Conservation (phyloP, 768 basidiomycete species). For the Boletus reticuloceps region DNA sequence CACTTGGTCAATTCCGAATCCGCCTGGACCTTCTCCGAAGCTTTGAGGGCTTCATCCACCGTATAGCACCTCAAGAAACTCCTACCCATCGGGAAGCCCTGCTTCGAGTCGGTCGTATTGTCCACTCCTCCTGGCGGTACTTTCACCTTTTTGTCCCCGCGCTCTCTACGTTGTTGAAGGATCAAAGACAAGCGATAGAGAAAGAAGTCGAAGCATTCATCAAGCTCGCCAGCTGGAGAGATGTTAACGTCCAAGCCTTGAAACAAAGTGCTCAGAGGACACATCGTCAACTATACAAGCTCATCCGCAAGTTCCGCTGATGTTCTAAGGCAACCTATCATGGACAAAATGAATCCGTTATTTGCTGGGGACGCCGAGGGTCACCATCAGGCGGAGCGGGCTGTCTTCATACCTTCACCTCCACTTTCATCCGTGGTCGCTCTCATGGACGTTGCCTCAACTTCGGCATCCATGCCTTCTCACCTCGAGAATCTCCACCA, state of each 20-base stretch:
- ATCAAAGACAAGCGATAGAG: constrained; percentile 63
- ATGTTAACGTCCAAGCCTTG: constrained; percentile 91
- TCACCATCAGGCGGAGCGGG: constrained; percentile 9
- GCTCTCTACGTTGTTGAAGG: constrained; percentile 46
- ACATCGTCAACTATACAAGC: constrained; percentile 88
- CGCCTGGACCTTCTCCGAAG: constrained; percentile 67
- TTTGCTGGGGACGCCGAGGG: constrained; percentile 38
- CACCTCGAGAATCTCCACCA: constrained; percentile 48
- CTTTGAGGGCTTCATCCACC: constrained; percentile 54
- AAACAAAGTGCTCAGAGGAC: constrained; percentile 88
- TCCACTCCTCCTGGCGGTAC: constrained; percentile 59
- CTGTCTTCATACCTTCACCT: not conserved
- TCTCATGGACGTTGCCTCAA: not conserved
- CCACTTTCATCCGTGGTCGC: not conserved
- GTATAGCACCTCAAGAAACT: constrained; percentile 35
- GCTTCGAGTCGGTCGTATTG: constrained; percentile 50
- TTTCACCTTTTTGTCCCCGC: constrained; percentile 58
- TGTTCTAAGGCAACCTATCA: constrained; percentile 70
- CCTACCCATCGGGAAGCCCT: constrained; percentile 35
- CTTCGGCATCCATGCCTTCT: constrained; percentile 15
- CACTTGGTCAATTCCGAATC: constrained; percentile 79
- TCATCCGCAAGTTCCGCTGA: constrained; percentile 92
- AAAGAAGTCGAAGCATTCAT: constrained; percentile 82
- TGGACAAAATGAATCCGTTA: constrained; percentile 37
- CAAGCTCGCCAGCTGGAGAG: constrained; percentile 98